These are phyloP conservation scores for Leccinum griseonigrum DNA, from an alignment of 1,284 basidiomycete genomes.

Conservation along the genomic window DNA sequence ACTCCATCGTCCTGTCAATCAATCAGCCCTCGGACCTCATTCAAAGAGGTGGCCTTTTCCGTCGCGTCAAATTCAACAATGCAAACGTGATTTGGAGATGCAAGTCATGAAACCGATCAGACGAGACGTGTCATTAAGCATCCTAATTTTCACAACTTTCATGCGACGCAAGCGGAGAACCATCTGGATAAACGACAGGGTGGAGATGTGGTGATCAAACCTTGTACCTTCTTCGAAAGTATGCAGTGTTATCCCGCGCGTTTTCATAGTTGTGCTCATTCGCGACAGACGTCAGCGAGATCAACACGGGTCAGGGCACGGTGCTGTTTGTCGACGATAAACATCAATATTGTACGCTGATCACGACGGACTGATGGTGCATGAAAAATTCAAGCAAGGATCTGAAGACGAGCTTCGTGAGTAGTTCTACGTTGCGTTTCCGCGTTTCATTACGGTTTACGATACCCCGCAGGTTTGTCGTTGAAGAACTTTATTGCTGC, in stretches of 20 bases:
- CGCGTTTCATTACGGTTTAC: not conserved
- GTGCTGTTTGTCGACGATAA: conserved; percentile 79
- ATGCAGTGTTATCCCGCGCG: conserved; percentile 14
- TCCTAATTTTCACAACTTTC: conserved; percentile 98
- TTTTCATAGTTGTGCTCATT: conserved; percentile 9
- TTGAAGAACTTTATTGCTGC: conserved; percentile 89
- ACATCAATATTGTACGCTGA: conserved; percentile 91
- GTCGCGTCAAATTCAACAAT: conserved; percentile 56
- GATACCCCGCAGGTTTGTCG: conserved; percentile 63
- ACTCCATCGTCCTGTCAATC: conserved; percentile 58
- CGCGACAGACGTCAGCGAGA: conserved; percentile 82
- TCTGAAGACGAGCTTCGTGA: conserved; percentile 87
- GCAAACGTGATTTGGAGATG: conserved; percentile 72
- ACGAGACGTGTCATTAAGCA: conserved; percentile 93
- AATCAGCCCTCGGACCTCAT: conserved; percentile 68
- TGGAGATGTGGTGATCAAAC: conserved; percentile 94
- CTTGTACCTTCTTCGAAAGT: conserved; percentile 97
- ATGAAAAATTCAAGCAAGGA: conserved; percentile 94
- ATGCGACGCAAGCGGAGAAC: conserved; percentile 85
- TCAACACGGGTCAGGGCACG: conserved; percentile 71
- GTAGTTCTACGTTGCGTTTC: conserved; percentile 34
- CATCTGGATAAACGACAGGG: conserved; percentile 89
- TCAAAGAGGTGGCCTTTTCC: conserved; percentile 63
- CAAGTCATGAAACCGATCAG: conserved; percentile 74
- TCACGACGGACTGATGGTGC: conserved; percentile 94